Evolutionary conservation across 352 stramenopile genomes (phyloP).

Genomic region (Globisporangium nunn): DNA sequence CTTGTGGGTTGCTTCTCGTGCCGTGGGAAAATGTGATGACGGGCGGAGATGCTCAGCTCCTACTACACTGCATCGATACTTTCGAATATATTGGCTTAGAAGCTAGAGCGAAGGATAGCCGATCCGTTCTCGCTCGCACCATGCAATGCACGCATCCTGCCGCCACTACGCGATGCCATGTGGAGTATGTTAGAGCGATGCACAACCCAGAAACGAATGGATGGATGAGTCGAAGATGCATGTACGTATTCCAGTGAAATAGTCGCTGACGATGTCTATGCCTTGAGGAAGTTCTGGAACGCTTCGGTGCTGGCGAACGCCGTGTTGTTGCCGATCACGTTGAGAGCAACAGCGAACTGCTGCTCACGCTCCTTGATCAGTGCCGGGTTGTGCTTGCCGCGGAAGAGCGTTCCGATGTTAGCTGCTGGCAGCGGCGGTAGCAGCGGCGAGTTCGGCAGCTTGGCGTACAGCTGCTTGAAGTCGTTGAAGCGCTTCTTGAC

Average conservation of each 20-base stretch:
- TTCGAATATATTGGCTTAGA: too few species aligned
- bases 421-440: slow-evolving; percentile 51
- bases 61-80: too few species aligned
- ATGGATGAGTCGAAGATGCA: slow-evolving; percentile 4
- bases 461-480: slow-evolving; percentile 65
- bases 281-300: slow-evolving; percentile 54
- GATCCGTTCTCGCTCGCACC: too few species aligned
- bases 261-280: not conserved
- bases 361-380: slow-evolving; percentile 57
- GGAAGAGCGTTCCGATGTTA: slow-evolving; percentile 38
- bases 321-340: slow-evolving; percentile 48
- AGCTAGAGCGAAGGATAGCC: too few species aligned
- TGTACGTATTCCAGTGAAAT: slow-evolving; percentile 2
- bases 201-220: not conserved
- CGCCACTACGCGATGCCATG: too few species aligned
- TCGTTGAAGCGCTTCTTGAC: slow-evolving; percentile 79
- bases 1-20: too few species aligned
- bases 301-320: slow-evolving; percentile 31
- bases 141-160: too few species aligned
- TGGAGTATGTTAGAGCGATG: too few species aligned
- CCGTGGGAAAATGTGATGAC: not conserved
- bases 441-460: slow-evolving; percentile 20
- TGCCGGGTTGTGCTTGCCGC: slow-evolving; percentile 48
- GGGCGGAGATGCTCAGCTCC: too few species aligned
- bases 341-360: slow-evolving; percentile 57